Conservation (phyloP, 352 stramenopile genomes). For the Globisporangium emineosum region DNA sequence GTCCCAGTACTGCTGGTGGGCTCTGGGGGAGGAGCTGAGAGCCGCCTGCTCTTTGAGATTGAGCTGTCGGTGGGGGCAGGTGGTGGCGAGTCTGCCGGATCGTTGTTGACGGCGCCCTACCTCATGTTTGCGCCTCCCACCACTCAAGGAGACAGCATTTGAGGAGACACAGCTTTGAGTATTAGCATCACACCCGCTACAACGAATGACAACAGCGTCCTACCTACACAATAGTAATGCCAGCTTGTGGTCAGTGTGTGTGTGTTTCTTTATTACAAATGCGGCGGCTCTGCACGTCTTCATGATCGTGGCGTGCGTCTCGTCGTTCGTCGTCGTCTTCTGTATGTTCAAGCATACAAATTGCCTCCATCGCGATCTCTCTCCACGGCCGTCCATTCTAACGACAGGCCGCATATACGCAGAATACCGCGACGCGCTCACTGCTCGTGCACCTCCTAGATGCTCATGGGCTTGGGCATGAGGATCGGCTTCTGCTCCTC, state of each 20-base stretch:
- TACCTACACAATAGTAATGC: too few species aligned
- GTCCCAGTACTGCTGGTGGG: not conserved
- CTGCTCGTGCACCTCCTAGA: constrained; percentile 24
- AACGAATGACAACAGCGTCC: too few species aligned
- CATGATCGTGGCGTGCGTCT: too few species aligned
- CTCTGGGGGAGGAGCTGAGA: not conserved
- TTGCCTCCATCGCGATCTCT: too few species aligned
- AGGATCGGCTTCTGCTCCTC: constrained; percentile 59
- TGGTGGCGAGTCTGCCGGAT: too few species aligned
- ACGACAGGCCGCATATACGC: not conserved
- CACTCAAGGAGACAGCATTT: not conserved
- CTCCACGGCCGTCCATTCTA: not conserved
- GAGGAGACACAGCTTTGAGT: not conserved
- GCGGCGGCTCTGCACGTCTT: too few species aligned
- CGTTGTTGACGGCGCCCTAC: constrained; percentile 5
- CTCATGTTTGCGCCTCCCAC: constrained; percentile 2
- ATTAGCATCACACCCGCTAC: not conserved
- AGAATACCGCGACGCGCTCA: not conserved
- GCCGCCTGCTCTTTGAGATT: not conserved
- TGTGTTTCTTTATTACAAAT: too few species aligned
- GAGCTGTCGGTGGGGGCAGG: not conserved
- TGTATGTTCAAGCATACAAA: too few species aligned
- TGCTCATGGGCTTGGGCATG: constrained; percentile 69
- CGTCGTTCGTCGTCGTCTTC: too few species aligned
- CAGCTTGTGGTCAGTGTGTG: too few species aligned